These are phyloP conservation scores for Oryza coarctata DNA, from an alignment of 176 grass and related monocot species.

Conservation along the genomic window DNA sequence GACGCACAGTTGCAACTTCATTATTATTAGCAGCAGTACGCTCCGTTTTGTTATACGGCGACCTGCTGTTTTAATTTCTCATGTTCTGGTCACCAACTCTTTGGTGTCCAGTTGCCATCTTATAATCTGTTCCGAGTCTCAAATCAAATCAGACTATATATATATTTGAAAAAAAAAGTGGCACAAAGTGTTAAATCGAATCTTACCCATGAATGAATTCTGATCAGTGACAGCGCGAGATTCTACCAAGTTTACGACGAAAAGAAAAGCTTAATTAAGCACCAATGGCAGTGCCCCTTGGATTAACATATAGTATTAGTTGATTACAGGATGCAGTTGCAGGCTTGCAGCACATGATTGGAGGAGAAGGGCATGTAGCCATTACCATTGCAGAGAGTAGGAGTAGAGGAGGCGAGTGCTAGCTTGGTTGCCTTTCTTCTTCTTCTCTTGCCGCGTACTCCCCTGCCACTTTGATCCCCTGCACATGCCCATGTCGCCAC, in stretches of 20 bases:
- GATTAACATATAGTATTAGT: neutral
- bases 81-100: slow-evolving; percentile 31
- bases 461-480: neutral
- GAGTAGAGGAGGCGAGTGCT: no score
- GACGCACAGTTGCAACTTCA: neutral
- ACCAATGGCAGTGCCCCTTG: neutral
- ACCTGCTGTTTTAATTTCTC: neutral
- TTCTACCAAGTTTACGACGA: neutral
- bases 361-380: neutral
- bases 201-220: neutral
- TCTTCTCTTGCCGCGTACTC: neutral
- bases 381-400: neutral
- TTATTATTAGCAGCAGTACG: slow-evolving; percentile 1
- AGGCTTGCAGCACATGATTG: neutral
- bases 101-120: neutral
- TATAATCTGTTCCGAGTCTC: neutral
- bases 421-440: neutral
- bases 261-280: neutral
- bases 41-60: neutral
- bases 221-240: neutral
- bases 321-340: neutral
- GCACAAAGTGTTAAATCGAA: neutral
- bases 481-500: slow-evolving; percentile 27
- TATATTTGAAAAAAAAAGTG: no score
- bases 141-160: no score